Evolutionary conservation across 768 basidiomycete genomes (phyloP).

Genomic region (Boletus subparvulus): DNA sequence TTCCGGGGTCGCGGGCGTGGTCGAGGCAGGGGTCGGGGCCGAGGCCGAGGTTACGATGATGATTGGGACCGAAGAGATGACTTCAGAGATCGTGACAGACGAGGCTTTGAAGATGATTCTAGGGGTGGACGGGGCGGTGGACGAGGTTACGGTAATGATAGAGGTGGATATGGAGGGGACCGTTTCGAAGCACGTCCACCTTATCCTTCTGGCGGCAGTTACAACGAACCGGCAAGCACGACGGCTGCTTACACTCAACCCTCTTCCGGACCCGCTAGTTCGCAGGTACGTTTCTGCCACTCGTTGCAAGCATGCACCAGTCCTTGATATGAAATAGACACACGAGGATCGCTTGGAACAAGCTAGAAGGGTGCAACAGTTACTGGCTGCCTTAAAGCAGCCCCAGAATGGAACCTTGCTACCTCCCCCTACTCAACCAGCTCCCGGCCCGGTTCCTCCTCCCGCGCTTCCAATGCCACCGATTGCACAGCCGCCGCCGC

Average conservation of each 20-base stretch:
- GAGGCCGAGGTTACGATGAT: constrained; percentile 36
- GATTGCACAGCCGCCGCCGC: constrained; percentile 23
- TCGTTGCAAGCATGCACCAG: background rate
- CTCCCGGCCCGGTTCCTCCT: constrained; percentile 38
- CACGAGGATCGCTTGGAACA: constrained; percentile 83
- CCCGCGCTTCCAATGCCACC: constrained; percentile 37
- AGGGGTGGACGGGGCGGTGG: constrained; percentile 38
- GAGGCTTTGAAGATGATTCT: constrained; percentile 37
- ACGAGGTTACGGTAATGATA: constrained; percentile 38
- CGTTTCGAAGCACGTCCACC: constrained; percentile 45
- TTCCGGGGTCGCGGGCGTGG: constrained; percentile 40
- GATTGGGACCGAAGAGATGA: constrained; percentile 48
- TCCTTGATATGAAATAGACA: constrained; percentile 4
- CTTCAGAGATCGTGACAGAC: constrained; percentile 38
- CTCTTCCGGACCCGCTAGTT: constrained; percentile 14
- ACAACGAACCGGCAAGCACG: constrained; percentile 27
- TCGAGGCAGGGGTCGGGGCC: constrained; percentile 37
- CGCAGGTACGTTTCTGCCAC: constrained; percentile 31
- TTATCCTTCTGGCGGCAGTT: constrained; percentile 25
- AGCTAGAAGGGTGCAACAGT: constrained; percentile 81
- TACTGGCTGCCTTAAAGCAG: constrained; percentile 79
- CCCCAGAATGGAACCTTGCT: constrained; percentile 42
- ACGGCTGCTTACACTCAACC: constrained; percentile 27
- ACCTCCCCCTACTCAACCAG: constrained; percentile 25
- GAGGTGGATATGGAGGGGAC: constrained; percentile 45